A percentile compares a stretch with the other conserved stretches of the same genome.
Evolutionary conservation across 2,329 filamentous ascomycete genomes (phyloP).

Genomic region (Neonectria neomacrospora): DNA sequence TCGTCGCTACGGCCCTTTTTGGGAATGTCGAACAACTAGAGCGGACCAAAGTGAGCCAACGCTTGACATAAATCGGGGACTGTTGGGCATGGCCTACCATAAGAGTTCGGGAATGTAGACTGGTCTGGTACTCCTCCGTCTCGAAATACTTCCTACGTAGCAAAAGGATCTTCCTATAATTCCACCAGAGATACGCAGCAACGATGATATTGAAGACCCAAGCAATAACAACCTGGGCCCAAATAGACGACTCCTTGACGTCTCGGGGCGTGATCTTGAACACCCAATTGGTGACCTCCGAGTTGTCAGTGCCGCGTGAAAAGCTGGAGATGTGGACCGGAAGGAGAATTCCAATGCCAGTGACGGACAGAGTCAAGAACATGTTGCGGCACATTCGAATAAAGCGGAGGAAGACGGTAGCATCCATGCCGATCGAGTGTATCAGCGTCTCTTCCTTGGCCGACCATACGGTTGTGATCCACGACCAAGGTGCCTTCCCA

Average conservation of each 20-base stretch:
- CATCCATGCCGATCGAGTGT: constrained; percentile 89
- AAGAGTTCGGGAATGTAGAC: constrained; percentile 79
- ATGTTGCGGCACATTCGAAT: constrained; percentile 92
- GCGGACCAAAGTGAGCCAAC: constrained; percentile 23
- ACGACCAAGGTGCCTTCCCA: constrained; percentile 87
- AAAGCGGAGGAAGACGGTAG: constrained; percentile 89
- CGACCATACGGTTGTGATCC: constrained; percentile 81
- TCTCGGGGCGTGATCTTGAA: constrained; percentile 69
- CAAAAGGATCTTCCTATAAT: constrained; percentile 78
- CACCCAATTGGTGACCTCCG: constrained; percentile 57
- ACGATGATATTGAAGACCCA: constrained; percentile 80
- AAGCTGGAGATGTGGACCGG: constrained; percentile 76
- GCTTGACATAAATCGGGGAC: neutral
- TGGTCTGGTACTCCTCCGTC: constrained; percentile 87
- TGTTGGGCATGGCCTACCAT: constrained; percentile 60
- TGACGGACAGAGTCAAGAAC: constrained; percentile 76
- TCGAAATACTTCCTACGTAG: constrained; percentile 85
- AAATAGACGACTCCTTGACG: constrained; percentile 63
- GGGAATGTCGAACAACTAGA: constrained; percentile 84
- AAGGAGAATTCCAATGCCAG: constrained; percentile 82
- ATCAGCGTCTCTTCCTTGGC: constrained; percentile 83
- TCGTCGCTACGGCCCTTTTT: constrained; percentile 82
- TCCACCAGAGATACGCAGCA: constrained; percentile 87
- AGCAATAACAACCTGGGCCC: constrained; percentile 68
- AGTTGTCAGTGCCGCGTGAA: constrained; percentile 31